These are phyloP conservation scores for Fusarium sp. DNA, from an alignment of 2,329 filamentous ascomycete genomes.

Conservation along the genomic window DNA sequence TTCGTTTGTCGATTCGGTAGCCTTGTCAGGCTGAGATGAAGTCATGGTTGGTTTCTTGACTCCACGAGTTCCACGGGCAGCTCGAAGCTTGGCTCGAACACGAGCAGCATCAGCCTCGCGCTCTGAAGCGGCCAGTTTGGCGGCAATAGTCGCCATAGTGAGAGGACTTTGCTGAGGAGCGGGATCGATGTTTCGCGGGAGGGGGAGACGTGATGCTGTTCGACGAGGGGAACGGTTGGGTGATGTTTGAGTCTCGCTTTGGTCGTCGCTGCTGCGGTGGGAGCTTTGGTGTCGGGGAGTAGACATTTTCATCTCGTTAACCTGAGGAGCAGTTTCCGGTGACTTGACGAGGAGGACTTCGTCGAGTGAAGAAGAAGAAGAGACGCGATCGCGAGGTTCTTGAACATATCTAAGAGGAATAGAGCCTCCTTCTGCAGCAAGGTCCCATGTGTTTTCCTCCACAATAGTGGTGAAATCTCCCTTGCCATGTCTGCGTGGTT, in stretches of 20 bases:
- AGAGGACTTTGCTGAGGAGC: constrained; percentile 62
- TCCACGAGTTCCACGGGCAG: constrained; percentile 53
- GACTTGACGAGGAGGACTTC: constrained; percentile 44
- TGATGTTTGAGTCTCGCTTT: constrained; percentile 20
- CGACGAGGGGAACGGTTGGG: constrained; percentile 31
- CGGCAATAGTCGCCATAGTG: constrained; percentile 68
- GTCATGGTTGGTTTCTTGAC: constrained; percentile 43
- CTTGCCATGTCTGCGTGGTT: constrained; percentile 43
- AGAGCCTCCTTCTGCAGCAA: constrained; percentile 43
- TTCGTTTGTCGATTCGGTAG: constrained; percentile 1
- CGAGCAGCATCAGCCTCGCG: constrained; percentile 70
- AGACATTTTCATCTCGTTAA: constrained; percentile 16
- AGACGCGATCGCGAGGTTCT: constrained; percentile 35
- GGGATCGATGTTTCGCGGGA: constrained; percentile 50
- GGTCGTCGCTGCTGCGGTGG: constrained; percentile 14
- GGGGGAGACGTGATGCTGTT: constrained; percentile 34
- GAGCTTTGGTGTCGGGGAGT: constrained; percentile 32
- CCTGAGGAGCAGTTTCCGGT: constrained; percentile 24
- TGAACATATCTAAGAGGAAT: neutral
- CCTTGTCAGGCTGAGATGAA: constrained; percentile 30
- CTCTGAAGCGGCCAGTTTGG: constrained; percentile 70
- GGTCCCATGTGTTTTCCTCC: constrained; percentile 58
- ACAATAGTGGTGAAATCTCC: constrained; percentile 56
- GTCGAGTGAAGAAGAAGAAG: constrained; percentile 45
- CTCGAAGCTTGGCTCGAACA: constrained; percentile 68